Conservation (phyloP, 208 protist species). For the Borovskyia barvae region DNA sequence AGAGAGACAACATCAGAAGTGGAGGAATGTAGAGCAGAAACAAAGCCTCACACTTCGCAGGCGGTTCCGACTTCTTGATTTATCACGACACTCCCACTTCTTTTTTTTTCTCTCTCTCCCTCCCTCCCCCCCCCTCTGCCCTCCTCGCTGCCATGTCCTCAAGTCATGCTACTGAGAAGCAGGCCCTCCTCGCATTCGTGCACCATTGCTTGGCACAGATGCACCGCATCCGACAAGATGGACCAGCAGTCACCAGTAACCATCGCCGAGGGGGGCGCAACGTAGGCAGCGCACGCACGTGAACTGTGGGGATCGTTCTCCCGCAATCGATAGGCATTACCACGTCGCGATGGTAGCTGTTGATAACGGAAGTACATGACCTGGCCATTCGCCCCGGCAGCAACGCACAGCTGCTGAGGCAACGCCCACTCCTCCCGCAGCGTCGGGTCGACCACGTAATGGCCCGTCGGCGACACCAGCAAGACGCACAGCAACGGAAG, state of each 20-base stretch:
- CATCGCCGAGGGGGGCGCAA: slow-evolving; percentile 16
- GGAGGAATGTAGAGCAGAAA: too few relatives aligned
- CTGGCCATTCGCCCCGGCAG: slow-evolving; percentile 44
- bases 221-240: slow-evolving; percentile 36
- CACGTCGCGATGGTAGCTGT: slow-evolving; percentile 70
- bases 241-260: slow-evolving; percentile 34
- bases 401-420: slow-evolving; percentile 76
- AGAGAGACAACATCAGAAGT: too few relatives aligned
- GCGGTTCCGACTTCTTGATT: too few relatives aligned
- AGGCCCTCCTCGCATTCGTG: slow-evolving; percentile 65
- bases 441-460: slow-evolving; percentile 78
- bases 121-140: too few relatives aligned
- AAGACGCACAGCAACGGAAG: slow-evolving; percentile 65
- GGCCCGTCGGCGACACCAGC: slow-evolving; percentile 64
- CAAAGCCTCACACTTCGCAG: too few relatives aligned
- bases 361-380: slow-evolving; percentile 59
- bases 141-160: background rate
- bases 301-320: slow-evolving; percentile 1
- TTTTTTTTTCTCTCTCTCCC: too few relatives aligned
- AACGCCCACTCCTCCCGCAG: slow-evolving; percentile 73
- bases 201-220: slow-evolving; percentile 63
- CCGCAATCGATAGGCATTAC: slow-evolving; percentile 41
- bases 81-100: too few relatives aligned
- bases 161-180: background rate
- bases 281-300: slow-evolving; percentile 8